Base-by-base conservation (phyloP, 805 yeast species). In the Candida qinlingensis region DNA sequence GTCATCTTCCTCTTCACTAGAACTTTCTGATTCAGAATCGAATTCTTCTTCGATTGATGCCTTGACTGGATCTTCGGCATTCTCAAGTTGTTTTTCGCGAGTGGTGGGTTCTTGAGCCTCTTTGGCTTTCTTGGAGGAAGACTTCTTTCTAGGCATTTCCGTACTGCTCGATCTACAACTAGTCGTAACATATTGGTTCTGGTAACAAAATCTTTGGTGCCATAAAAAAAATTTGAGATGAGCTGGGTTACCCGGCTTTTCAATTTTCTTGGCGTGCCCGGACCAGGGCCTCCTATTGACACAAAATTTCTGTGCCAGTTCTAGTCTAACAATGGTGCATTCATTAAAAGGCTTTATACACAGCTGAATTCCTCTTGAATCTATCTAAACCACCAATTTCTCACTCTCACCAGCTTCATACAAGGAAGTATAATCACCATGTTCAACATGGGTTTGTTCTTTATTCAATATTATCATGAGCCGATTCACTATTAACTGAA, bases 81-180 rank as follows among this genome's bases (percentile, higher is more conserved):
- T 55, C 5, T 54, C 52, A 7, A 45, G 54, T 48, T 66, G 66
- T 44, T 48, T 51, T 25, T 62, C 60, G 10, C 47, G 52, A 12
- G 53, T 58, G 11, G 50, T 70, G 6, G 72, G 75, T 51, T 75
- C 82, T 61, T 70, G 74, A 9, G 91, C 91, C 60, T 70, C 82
- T 61, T 70, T 74, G 10, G 91, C 91, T 60, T 70, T 83, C 61
- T 83, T 85, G 48, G 90, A 73, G 38, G 91, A 90, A 27, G 92
- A 84, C 75, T 87, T 87, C 82, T 87, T 87, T 79, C 95, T 83
- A 39, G 94, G 83, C 96, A 87, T 87, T 19, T 19, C 3, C 13
- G 9, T 43, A 19, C 30, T 7, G 26, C 19, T 25, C 5, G n/a
- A 39, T n/a, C 30, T 7, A 41, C 11, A n/a, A 9, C 12, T 11